phyloP scores from a whole-genome alignment of 73 alveolate genomes.

The Durusdinium trenchii region DNA sequence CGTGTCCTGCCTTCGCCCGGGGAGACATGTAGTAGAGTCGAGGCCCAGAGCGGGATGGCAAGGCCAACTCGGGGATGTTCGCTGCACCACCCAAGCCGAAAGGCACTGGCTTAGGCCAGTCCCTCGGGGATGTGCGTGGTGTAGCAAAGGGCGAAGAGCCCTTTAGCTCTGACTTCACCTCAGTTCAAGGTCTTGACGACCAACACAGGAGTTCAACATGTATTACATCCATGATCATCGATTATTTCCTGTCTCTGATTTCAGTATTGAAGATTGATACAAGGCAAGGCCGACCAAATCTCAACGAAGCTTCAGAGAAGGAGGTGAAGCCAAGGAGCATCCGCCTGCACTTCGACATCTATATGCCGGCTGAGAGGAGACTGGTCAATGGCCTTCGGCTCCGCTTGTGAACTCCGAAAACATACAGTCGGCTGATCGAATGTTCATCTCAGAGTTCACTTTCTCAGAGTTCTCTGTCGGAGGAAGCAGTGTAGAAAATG shows the following conservation, averaged over 20 bases:
- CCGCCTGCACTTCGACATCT: conserved; percentile 65
- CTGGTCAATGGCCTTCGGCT: conserved; percentile 38
- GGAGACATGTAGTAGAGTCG: conserved; percentile 21
- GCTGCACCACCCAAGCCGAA: conserved; percentile 72
- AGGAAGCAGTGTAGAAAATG: too few relatives aligned
- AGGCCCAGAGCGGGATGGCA: conserved; percentile 27
- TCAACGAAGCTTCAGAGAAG: background rate
- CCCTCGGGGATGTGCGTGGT: conserved; percentile 41
- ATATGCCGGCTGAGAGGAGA: conserved; percentile 55
- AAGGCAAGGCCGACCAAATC: too few relatives aligned
- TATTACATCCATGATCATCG: background rate
- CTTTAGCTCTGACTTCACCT: background rate
- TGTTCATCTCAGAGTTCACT: too few relatives aligned
- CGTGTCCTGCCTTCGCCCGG: background rate
- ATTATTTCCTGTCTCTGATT: background rate
- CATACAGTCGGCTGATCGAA: too few relatives aligned
- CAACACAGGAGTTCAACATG: background rate
- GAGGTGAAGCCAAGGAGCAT: background rate
- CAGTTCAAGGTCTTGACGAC: background rate
- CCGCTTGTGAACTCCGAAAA: too few relatives aligned
- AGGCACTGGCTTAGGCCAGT: conserved; percentile 18
- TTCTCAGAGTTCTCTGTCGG: too few relatives aligned
- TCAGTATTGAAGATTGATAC: too few relatives aligned
- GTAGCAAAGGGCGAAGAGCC: conserved; percentile 11
- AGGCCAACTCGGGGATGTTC: conserved; percentile 1